Conservation (phyloP, 2,329 filamentous ascomycete genomes). For the Fusarium heterosporum region DNA sequence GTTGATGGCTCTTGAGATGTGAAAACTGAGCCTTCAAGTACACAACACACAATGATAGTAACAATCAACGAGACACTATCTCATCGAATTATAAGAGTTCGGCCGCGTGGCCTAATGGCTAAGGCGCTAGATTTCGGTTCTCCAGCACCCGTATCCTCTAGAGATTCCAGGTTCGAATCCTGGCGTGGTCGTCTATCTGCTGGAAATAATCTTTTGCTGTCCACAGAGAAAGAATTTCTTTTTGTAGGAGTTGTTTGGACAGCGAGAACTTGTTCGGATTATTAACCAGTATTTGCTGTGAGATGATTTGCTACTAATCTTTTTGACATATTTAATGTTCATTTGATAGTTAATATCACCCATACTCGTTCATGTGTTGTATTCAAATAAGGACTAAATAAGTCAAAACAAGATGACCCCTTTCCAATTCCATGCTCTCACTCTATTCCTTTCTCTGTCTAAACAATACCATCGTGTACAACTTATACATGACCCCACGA, state of each 20-base stretch:
- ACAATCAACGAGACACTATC: accelerated
- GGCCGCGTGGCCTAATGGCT: slow-evolving; percentile 59
- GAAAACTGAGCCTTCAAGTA: background rate
- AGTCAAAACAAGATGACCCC: too few relatives aligned
- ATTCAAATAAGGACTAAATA: too few relatives aligned
- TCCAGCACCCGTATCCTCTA: slow-evolving; percentile 48
- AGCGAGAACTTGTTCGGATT: background rate
- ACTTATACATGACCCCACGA: slow-evolving; percentile 31
- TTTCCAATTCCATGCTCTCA: background rate
- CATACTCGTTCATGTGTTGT: too few relatives aligned
- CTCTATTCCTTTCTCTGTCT: background rate
- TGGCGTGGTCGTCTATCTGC: slow-evolving; percentile 53
- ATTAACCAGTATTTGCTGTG: background rate
- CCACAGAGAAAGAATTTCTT: background rate
- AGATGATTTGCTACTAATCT: background rate
- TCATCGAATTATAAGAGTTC: slow-evolving; percentile 6
- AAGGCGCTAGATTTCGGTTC: slow-evolving; percentile 58
- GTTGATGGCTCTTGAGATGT: background rate
- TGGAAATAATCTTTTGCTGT: background rate
- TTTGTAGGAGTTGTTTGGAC: slow-evolving; percentile 1
- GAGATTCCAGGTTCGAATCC: slow-evolving; percentile 58
- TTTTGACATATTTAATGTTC: background rate
- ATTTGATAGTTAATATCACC: background rate
- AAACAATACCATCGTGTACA: too few relatives aligned
- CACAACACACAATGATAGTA: background rate